These are phyloP conservation scores for Penicillium hordei DNA, from an alignment of 2,329 filamentous ascomycete species.

Conservation along the genomic window DNA sequence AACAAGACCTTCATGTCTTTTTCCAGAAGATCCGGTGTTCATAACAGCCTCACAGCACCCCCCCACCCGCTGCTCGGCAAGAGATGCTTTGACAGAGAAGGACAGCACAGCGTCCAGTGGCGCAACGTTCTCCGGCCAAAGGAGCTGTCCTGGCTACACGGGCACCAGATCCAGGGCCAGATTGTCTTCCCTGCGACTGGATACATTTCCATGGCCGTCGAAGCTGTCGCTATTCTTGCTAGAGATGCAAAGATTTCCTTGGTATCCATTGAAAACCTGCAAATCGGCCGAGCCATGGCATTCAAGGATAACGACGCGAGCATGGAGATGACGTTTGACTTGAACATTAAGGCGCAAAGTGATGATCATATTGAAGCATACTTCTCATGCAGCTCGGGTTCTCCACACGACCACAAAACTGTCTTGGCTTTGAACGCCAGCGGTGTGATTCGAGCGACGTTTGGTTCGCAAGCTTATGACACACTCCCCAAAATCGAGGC, in stretches of 20 bases:
- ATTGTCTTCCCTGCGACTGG: constrained; percentile 22
- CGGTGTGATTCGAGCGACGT: no score
- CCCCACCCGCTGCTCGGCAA: neutral
- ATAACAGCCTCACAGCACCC: neutral
- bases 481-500: no score
- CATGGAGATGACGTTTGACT: constrained; percentile 10
- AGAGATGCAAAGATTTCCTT: constrained; percentile 8
- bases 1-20: neutral
- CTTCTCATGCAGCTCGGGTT: neutral
- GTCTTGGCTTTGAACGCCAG: no score
- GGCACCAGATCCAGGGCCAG: constrained; percentile 30
- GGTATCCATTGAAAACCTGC: constrained; percentile 6
- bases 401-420: no score
- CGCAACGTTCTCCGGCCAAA: constrained; percentile 19
- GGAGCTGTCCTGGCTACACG: constrained; percentile 31
- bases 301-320: constrained; percentile 18
- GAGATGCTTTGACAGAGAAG: neutral
- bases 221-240: constrained; percentile 10
- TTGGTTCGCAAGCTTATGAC: no score
- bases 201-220: constrained; percentile 12
- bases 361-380: neutral
- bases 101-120: constrained; percentile 13
- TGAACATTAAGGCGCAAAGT: neutral
- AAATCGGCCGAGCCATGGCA: constrained; percentile 13
- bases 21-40: neutral